Evolutionary conservation across 331 rosid genomes (phyloP).

Genomic region (Rhamnella rubrinervis): DNA sequence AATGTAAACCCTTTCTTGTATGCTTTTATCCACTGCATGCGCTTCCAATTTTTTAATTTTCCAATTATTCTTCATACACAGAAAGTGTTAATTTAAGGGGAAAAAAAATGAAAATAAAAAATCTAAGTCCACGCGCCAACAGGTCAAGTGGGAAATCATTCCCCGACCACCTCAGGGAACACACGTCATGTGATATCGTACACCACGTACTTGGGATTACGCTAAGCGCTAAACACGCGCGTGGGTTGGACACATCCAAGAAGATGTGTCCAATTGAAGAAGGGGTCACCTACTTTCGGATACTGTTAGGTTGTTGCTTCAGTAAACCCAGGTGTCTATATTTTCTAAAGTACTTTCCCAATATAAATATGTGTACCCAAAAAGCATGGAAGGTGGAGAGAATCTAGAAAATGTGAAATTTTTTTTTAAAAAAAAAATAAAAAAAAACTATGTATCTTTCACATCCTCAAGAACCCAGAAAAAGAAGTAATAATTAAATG

Average conservation of each 20-base stretch:
- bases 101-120: not conserved
- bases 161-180: not conserved
- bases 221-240: conserved; percentile 2
- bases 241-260: not conserved
- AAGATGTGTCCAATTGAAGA: not conserved
- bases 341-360: conserved; percentile 32
- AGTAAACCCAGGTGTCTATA: conserved; percentile 39
- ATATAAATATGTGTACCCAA: conserved; percentile 31
- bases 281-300: conserved; percentile 24
- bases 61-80: not conserved
- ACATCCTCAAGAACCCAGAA: conserved; percentile 20
- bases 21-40: not conserved
- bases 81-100: not conserved
- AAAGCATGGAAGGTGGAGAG: conserved; percentile 44
- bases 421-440: not conserved
- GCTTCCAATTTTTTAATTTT: not conserved
- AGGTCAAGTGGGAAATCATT: not conserved
- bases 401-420: conserved; percentile 35
- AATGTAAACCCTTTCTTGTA: not conserved
- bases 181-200: conserved; percentile 10
- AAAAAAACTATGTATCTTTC: conserved; percentile 21
- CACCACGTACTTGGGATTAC: not conserved
- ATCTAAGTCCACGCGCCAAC: not conserved
- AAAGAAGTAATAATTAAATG: conserved; percentile 2
- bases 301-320: conserved; percentile 32